Base-by-base conservation (phyloP, 1,139 yeast genomes). In the Lodderomyces beijingensis region DNA sequence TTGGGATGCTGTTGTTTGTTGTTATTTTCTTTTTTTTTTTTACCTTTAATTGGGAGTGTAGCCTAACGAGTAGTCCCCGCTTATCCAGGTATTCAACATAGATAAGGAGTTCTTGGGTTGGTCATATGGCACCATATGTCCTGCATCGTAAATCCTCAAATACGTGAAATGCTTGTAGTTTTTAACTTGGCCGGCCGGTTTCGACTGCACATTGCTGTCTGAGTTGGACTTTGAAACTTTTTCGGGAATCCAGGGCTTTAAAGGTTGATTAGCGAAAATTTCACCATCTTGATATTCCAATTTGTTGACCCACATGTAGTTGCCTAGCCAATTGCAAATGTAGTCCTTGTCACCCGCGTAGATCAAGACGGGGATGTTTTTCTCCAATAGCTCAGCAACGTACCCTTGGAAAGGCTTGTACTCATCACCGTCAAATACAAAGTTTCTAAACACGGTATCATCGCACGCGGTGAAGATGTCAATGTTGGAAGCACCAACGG, bases 301-400 rank as follows among this genome's bases (percentile, higher is more conserved):
- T 29, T 60, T 75, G 51, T 82, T 72, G 16, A 85, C 66, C 93
- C 91, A 83, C 10, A 83, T 89, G 49, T 74, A 74, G 62, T 82
- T 83, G 53, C 93, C 93, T 50, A 83, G 66, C 93, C 93, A 83
- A 65, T 83, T 83, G 58, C 93, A 83, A 48, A 83, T 83, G 53
- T 75, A 84, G 61, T 83, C 93, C 60, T 82, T 82, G 61, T 83
- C 93, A 62, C 93, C 93, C 25, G 93, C 91, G 45, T 83, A 83
- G 40, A 83, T 71, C 54, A 83, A 70, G 9, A 81, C 85, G 5
- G 93, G 91, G 30, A 82, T 46, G 20, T 65, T 77, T 27, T 68
- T 58, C 42, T 76, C 77, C 48, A 79, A 65, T 44, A 79, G 57
- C 33, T 74, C 72, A 33, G 71, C 66, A 34, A 79, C 83, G 39